Conservation (phyloP, 192 early-diverging fungal genomes). For the Entomortierella parvispora region DNA sequence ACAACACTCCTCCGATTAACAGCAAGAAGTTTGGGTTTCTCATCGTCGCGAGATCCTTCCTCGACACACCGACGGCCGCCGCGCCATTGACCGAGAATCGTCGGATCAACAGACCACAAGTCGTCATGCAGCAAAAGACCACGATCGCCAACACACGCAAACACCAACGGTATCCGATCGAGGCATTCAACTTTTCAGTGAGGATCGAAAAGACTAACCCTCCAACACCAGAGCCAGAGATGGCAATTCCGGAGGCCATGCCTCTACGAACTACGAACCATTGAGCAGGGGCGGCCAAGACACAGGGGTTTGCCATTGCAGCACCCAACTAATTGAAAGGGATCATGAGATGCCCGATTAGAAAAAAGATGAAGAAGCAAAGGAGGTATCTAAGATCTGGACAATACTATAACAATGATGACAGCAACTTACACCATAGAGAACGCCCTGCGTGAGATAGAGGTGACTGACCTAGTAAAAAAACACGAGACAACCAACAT, state of each 20-base stretch:
- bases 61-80: slow-evolving; percentile 31
- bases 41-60: slow-evolving; percentile 51
- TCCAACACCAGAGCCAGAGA: slow-evolving; percentile 81
- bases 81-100: slow-evolving; percentile 32
- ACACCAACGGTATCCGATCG: slow-evolving; percentile 69
- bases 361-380: not conserved
- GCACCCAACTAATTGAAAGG: slow-evolving; percentile 31
- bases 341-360: no score
- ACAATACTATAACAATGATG: not conserved
- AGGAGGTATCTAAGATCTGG: not conserved
- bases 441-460: slow-evolving; percentile 58
- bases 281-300: slow-evolving; percentile 69
- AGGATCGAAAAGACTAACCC: slow-evolving; percentile 73
- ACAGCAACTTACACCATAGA: slow-evolving; percentile 52
- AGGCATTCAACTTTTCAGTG: slow-evolving; percentile 65
- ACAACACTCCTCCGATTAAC: slow-evolving; percentile 47
- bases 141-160: slow-evolving; percentile 69
- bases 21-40: slow-evolving; percentile 52
- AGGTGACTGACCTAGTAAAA: slow-evolving; percentile 52
- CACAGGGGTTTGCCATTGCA: slow-evolving; percentile 44
- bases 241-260: slow-evolving; percentile 77
- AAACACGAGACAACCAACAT: not conserved
- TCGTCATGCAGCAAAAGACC: slow-evolving; percentile 59
- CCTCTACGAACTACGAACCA: slow-evolving; percentile 75
- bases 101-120: slow-evolving; percentile 47